Evolutionary conservation across 805 yeast species (phyloP).

Genomic region (Candida boidinii): DNA sequence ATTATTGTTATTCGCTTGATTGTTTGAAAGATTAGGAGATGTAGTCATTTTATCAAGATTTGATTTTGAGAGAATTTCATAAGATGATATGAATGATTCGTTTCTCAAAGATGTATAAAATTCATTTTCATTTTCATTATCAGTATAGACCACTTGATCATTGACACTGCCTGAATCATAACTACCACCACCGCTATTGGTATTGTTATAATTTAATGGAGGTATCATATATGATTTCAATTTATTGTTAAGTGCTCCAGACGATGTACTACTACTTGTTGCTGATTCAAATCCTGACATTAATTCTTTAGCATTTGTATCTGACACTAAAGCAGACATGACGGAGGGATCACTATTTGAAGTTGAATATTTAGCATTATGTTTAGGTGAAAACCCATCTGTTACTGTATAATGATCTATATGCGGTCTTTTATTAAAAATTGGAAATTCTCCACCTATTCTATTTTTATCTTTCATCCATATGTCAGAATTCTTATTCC

Average conservation of each 20-base stretch:
- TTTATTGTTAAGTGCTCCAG: too few species aligned
- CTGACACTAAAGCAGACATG: too few species aligned
- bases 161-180: background rate
- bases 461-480: conserved; percentile 17
- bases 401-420: too few species aligned
- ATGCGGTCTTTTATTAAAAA: background rate
- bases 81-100: conserved; percentile 8
- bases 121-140: background rate
- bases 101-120: conserved; percentile 5
- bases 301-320: too few species aligned
- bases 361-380: too few species aligned
- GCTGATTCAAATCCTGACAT: background rate
- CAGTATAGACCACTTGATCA: background rate
- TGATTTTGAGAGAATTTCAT: conserved; percentile 4
- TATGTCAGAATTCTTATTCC: conserved; percentile 14
- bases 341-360: too few species aligned
- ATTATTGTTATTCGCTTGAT: too few species aligned
- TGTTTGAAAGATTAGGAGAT: too few species aligned
- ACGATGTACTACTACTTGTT: background rate
- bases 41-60: too few species aligned
- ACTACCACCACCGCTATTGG: background rate
- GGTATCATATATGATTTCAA: too few species aligned
- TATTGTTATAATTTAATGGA: too few species aligned
- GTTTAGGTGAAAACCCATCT: too few species aligned
- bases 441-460: conserved; percentile 4